Percentiles rank a stretch among this genome's conserved stretches.
These are phyloP conservation scores for Conticribra weissflogii DNA, from an alignment of 108 stramenopile genomes.

Conservation along the genomic window DNA sequence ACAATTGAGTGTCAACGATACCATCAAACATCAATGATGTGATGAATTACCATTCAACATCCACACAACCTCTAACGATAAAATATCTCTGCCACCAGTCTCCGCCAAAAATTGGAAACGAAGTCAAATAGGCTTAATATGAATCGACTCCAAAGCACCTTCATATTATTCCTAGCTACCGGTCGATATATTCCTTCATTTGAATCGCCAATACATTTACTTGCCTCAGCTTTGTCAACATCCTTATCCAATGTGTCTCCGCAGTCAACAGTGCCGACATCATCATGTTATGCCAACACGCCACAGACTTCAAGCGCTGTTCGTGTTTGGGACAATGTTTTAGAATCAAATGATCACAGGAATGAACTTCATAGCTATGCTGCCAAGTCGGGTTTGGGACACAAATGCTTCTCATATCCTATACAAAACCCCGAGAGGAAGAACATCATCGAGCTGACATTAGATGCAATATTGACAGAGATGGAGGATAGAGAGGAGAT, in stretches of 20 bases:
- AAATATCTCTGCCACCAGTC: too few species aligned
- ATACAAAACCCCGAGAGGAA: conserved; percentile 2
- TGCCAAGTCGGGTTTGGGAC: conserved; percentile 33
- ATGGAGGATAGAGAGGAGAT: conserved; percentile 17
- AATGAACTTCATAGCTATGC: conserved; percentile 36
- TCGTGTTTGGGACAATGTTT: conserved; percentile 56
- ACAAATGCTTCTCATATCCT: conserved; percentile 47
- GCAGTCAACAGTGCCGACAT: background rate
- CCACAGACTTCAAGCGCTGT: background rate
- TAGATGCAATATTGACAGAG: conserved; percentile 53
- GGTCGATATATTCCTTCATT: background rate
- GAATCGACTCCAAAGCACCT: too few species aligned
- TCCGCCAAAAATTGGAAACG: too few species aligned
- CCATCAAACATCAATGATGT: too few species aligned
- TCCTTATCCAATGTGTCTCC: background rate
- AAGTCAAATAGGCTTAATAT: too few species aligned
- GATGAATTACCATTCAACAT: too few species aligned
- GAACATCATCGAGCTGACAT: conserved; percentile 44
- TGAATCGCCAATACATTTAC: background rate
- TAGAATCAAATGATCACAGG: conserved; percentile 13
- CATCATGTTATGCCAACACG: background rate
- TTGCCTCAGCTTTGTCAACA: background rate
- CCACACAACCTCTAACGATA: too few species aligned
- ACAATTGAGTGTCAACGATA: too few species aligned
- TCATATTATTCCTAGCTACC: too few species aligned